phyloP scores from a whole-genome alignment of 306 rosid genomes.

The Glycine latifolia region DNA sequence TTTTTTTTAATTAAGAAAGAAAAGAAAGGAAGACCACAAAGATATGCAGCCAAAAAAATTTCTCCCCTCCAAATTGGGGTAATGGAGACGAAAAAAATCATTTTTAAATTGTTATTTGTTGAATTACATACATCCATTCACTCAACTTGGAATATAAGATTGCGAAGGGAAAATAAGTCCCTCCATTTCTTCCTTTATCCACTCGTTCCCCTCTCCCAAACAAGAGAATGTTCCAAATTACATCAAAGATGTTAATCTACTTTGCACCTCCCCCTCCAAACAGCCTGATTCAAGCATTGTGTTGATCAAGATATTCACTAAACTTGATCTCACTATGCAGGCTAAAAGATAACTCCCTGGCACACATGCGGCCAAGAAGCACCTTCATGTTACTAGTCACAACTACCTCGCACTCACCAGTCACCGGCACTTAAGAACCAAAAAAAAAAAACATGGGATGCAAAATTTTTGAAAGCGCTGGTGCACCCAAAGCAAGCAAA shows the following conservation, averaged over 20 bases:
- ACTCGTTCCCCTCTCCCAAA: slow-evolving; percentile 5
- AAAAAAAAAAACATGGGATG: slow-evolving; percentile 10
- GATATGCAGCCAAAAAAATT: no score
- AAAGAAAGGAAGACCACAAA: no score
- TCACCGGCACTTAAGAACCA: slow-evolving; percentile 25
- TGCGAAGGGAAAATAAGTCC: slow-evolving; percentile 4
- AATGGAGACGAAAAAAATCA: no score
- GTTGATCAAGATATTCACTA: slow-evolving; percentile 9
- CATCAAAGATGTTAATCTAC: neutral
- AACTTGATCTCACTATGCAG: slow-evolving; percentile 8
- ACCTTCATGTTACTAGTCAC: slow-evolving; percentile 26
- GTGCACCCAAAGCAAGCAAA: slow-evolving; percentile 34
- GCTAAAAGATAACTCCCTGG: slow-evolving; percentile 25
- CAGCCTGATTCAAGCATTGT: slow-evolving; percentile 17
- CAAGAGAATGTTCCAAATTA: neutral
- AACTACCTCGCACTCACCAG: slow-evolving; percentile 25
- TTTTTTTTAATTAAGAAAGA: no score
- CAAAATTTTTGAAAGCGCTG: slow-evolving; percentile 22
- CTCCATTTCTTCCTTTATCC: slow-evolving; percentile 12
- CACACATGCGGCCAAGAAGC: slow-evolving; percentile 35
- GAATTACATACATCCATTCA: no score
- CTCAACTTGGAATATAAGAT: no score
- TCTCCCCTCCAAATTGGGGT: no score
- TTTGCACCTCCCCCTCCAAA: slow-evolving; percentile 14
- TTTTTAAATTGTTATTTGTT: no score